Conservation (phyloP, 2,329 filamentous ascomycete species). For the Cadophora sp. region DNA sequence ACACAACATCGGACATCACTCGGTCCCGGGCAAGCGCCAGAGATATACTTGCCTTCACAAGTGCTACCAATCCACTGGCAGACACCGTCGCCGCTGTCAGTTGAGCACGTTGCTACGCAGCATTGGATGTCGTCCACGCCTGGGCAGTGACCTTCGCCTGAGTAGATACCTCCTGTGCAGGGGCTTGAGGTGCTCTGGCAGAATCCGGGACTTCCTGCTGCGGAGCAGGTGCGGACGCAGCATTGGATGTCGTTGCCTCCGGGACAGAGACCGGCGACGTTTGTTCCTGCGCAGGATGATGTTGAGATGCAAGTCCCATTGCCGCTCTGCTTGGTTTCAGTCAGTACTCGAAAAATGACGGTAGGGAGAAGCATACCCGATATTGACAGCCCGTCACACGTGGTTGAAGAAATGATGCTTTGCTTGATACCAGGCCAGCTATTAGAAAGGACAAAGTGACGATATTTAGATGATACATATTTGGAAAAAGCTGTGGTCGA, state of each 20-base stretch:
- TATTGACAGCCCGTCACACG: not conserved
- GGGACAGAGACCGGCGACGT: slow-evolving; percentile 7
- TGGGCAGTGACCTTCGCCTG: slow-evolving; percentile 29
- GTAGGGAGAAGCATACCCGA: not conserved
- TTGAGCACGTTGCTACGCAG: slow-evolving; percentile 31
- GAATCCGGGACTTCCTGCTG: slow-evolving; percentile 19
- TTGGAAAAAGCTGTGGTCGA: not conserved
- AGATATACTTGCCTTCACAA: slow-evolving; percentile 25
- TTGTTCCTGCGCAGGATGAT: slow-evolving; percentile 14
- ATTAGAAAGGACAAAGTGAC: not conserved
- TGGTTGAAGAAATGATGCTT: not conserved
- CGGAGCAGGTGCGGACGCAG: slow-evolving; percentile 20
- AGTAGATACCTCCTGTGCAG: slow-evolving; percentile 23
- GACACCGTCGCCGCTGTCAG: slow-evolving; percentile 24
- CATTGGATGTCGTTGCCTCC: slow-evolving; percentile 16
- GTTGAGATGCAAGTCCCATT: slow-evolving; percentile 7
- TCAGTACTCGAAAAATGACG: not conserved
- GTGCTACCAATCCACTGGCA: slow-evolving; percentile 27
- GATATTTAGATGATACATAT: not conserved
- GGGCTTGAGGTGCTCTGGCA: slow-evolving; percentile 21
- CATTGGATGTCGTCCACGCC: slow-evolving; percentile 33
- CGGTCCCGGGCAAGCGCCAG: slow-evolving; percentile 32
- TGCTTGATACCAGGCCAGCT: not conserved
- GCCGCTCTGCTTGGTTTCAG: not conserved
- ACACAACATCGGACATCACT: slow-evolving; percentile 35